A percentile compares a stretch with the other conserved stretches of the same genome.
Conservation (phyloP, 768 basidiomycete species). For the Tricholoma sp. region DNA sequence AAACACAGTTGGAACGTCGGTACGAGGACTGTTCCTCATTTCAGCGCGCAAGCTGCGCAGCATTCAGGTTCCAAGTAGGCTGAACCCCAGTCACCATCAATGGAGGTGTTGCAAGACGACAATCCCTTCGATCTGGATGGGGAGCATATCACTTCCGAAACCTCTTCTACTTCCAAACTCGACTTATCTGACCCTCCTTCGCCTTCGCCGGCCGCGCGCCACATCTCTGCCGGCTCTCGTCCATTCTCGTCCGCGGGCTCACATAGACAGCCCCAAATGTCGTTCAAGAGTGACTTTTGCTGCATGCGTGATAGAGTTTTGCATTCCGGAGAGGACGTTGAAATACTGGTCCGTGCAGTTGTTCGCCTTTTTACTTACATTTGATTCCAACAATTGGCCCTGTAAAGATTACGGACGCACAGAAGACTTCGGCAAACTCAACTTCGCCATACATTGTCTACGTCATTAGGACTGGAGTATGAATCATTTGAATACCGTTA, state of each 20-base stretch:
- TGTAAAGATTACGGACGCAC: slow-evolving; percentile 84
- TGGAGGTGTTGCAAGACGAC: slow-evolving; percentile 58
- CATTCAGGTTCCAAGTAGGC: background rate
- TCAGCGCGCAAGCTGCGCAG: background rate
- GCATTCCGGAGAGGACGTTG: slow-evolving; percentile 78
- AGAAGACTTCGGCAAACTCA: slow-evolving; percentile 90
- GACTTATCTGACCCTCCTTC: slow-evolving; percentile 60
- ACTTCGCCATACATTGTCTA: slow-evolving; percentile 91
- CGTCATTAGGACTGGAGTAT: slow-evolving; percentile 84
- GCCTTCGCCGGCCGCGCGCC: slow-evolving; percentile 40
- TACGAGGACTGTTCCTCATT: background rate
- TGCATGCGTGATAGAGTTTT: slow-evolving; percentile 71
- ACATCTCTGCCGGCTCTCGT: slow-evolving; percentile 44
- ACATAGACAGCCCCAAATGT: slow-evolving; percentile 44
- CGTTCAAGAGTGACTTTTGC: slow-evolving; percentile 75
- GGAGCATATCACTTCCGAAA: slow-evolving; percentile 39
- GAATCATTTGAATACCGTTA: slow-evolving; percentile 9
- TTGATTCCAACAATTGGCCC: background rate
- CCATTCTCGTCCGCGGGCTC: slow-evolving; percentile 57
- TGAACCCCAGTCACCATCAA: slow-evolving; percentile 6
- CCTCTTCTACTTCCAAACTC: slow-evolving; percentile 50
- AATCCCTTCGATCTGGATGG: slow-evolving; percentile 60
- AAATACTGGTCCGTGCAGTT: slow-evolving; percentile 58
- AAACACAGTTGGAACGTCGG: too few species aligned
- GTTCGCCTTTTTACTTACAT: background rate